Conservation (phyloP, 176 grass and related monocot genomes). For the Ampelocalamus luodianensis region DNA sequence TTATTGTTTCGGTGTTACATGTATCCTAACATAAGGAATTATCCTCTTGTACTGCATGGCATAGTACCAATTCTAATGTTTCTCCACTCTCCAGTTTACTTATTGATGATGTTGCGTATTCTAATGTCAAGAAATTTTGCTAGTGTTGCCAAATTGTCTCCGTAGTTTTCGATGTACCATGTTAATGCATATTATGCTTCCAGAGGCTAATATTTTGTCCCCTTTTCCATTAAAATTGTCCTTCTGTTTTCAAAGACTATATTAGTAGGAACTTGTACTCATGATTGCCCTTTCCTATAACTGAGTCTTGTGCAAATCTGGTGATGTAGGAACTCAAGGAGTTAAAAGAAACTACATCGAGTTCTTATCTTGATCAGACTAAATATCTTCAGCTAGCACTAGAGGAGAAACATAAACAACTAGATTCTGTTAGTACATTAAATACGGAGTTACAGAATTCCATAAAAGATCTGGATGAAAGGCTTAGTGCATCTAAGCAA, state of each 20-base stretch:
- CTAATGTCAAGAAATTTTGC: constrained; percentile 28
- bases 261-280: neutral
- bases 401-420: constrained; percentile 72
- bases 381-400: constrained; percentile 69
- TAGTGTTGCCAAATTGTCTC: constrained; percentile 23
- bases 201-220: neutral
- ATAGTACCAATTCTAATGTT: constrained; percentile 20
- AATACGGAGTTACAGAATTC: constrained; percentile 68
- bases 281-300: constrained; percentile 7
- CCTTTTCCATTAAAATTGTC: neutral
- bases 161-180: neutral
- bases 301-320: constrained; percentile 46
- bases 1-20: constrained; percentile 9
- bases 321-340: constrained; percentile 82
- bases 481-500: constrained; percentile 82
- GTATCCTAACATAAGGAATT: constrained; percentile 26
- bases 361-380: constrained; percentile 73
- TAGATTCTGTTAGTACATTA: constrained; percentile 60
- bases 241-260: constrained; percentile 16
- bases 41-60: neutral
- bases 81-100: constrained; percentile 9
- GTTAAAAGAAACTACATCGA: constrained; percentile 63
- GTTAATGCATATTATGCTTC: neutral
- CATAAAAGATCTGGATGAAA: constrained; percentile 84
- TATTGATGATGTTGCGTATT: constrained; percentile 4